These are phyloP conservation scores for Serendipita sp. DNA, from an alignment of 1,284 basidiomycete species.

Conservation along the genomic window DNA sequence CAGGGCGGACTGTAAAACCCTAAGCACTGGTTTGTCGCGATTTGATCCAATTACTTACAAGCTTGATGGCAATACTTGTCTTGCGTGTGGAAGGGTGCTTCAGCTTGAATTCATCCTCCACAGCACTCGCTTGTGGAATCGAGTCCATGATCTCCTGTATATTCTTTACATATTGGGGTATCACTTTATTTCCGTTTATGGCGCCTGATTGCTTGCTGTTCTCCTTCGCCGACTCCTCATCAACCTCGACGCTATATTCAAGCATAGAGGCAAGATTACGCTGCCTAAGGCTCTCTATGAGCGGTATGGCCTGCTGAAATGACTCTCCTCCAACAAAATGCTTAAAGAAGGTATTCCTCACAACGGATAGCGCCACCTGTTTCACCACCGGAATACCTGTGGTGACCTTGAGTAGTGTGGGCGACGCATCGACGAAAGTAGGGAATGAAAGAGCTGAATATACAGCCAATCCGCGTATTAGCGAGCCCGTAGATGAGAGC, in stretches of 20 bases:
- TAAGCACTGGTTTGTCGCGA: background rate
- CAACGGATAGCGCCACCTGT: slow-evolving; percentile 51
- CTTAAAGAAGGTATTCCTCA: slow-evolving; percentile 74
- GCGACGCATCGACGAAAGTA: slow-evolving; percentile 62
- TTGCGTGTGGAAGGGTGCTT: slow-evolving; percentile 25
- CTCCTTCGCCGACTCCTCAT: slow-evolving; percentile 35
- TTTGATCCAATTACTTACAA: slow-evolving; percentile 31
- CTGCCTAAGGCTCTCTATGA: slow-evolving; percentile 46
- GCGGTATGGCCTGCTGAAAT: slow-evolving; percentile 49
- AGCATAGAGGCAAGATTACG: slow-evolving; percentile 69
- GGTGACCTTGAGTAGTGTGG: slow-evolving; percentile 48
- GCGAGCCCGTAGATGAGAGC: slow-evolving; percentile 16
- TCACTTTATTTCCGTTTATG: slow-evolving; percentile 6
- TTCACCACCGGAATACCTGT: slow-evolving; percentile 53
- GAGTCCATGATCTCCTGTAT: slow-evolving; percentile 58
- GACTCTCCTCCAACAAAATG: slow-evolving; percentile 87
- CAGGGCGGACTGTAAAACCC: slow-evolving; percentile 38
- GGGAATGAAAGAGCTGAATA: slow-evolving; percentile 72
- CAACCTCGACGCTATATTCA: slow-evolving; percentile 76
- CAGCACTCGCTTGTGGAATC: slow-evolving; percentile 65
- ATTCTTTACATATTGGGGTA: slow-evolving; percentile 32
- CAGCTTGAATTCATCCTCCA: slow-evolving; percentile 39
- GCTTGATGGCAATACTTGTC: slow-evolving; percentile 74
- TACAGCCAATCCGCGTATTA: slow-evolving; percentile 62
- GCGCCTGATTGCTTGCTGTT: slow-evolving; percentile 15